phyloP scores from a whole-genome alignment of 169 alveolate genomes.

The Eimeria praecox region DNA sequence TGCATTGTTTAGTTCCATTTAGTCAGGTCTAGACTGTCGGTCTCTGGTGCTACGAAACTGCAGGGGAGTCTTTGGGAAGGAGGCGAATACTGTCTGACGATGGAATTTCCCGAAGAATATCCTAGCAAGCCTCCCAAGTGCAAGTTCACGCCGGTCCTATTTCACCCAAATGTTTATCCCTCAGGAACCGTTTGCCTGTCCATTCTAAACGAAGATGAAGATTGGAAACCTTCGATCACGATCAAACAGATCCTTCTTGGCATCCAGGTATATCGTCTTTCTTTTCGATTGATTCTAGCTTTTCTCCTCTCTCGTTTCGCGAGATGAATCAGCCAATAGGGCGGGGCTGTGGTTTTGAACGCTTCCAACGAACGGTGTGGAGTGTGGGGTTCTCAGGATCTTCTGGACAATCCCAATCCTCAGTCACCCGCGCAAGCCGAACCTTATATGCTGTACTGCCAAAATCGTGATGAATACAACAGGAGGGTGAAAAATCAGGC shows the following conservation, averaged over 20 bases:
- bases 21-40: neutral
- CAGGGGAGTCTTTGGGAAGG: constrained; percentile 98
- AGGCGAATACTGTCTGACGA: constrained; percentile 97
- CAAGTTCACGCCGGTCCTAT: constrained; percentile 96
- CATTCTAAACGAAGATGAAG: constrained; percentile 99
- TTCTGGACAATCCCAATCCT: constrained; percentile 98
- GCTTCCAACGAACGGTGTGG: neutral
- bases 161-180: constrained; percentile 99
- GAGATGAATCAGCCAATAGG: neutral
- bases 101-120: constrained; percentile 99
- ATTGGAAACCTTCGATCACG: constrained; percentile 99
- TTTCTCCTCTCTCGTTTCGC: neutral
- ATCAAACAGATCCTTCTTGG: constrained; percentile 98
- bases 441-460: constrained; percentile 95
- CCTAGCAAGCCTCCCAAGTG: constrained; percentile 99
- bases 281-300: no score
- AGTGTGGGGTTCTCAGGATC: constrained; percentile 89
- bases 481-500: constrained; percentile 83
- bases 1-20: no score
- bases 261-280: constrained; percentile 90
- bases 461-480: constrained; percentile 95
- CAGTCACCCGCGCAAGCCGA: constrained; percentile 98
- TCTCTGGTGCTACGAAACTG: neutral
- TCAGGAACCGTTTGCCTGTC: constrained; percentile 99
- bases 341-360: neutral